Evolutionary conservation across 2,329 filamentous ascomycete species (phyloP), one percentile per base, ranked within the genome.

Genomic region (Mycosphaerella arachidis): DNA sequence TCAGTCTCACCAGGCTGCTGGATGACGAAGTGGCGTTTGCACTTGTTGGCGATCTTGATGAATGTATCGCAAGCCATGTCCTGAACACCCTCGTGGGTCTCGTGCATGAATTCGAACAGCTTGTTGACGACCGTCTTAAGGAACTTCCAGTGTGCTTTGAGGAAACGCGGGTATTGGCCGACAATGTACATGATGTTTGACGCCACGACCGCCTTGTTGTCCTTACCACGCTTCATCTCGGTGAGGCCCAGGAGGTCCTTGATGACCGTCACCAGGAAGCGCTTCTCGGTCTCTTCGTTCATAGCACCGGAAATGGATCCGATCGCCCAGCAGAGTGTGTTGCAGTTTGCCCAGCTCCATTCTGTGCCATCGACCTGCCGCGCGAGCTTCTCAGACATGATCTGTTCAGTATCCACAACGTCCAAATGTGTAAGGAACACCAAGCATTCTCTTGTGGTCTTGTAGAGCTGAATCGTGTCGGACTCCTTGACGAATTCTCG

Each of bases 161-260:
- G 80, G 79, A 99, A 99, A 20, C 94, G 90, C 40, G 94, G 94
- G 73, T 99, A 99, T 74, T 99, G 94, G 60, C 94, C 94, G 63
- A 99, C 94, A 78, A 99, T 99, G 75, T 99, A 99, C 94, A 99
- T 99, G 72, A 99, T 99, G 79, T 99, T 99, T 78, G 91, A 96
- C 64, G 94, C 94, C 45, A 99, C 94, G 9, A 99, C 94, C 12
- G 94, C 94, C 76, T 99, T 99, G 84, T 99, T 99, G 80, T 99
- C 94, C 72, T 99, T 99, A 64, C 94, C 94, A 56, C 95, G 90
- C 81, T 99, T 99, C 92, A 97, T 97, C 76, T 99, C 94, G 0
- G 94, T 99, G 58, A 99, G 81, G 1, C 94, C 95, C 30, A 99
- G 86, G 7, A 99, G 85, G 71, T 99, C 94, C 79, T 99, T 99